These are phyloP conservation scores for Anisodus acutangulus DNA, from an alignment of 257 asterid species.

Conservation along the genomic window DNA sequence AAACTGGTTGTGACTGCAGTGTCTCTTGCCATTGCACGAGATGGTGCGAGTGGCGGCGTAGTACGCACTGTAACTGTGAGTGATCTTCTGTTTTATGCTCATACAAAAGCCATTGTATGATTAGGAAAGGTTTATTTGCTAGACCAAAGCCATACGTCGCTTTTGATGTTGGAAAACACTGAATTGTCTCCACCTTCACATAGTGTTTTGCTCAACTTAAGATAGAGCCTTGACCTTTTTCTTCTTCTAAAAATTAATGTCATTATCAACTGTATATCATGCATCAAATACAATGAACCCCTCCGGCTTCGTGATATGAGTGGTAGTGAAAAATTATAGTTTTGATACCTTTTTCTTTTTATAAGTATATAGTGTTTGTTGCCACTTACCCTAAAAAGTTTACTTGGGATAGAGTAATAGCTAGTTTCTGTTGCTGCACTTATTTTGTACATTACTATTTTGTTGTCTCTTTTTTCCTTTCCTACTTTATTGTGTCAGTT, in stretches of 20 bases:
- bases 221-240: neutral
- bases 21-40: too few species aligned
- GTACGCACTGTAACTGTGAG: conserved; percentile 95
- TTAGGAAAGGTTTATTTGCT: neutral
- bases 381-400: neutral
- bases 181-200: neutral
- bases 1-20: too few species aligned
- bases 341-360: neutral
- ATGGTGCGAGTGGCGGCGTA: conserved; percentile 99
- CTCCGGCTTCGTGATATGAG: neutral
- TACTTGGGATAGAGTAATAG: neutral
- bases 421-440: too few species aligned
- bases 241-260: neutral
- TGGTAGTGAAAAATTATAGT: neutral
- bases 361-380: neutral
- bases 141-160: neutral
- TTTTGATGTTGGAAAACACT: neutral
- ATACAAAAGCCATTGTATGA: neutral
- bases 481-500: too few species aligned
- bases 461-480: too few species aligned
- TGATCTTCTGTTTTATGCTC: conserved; percentile 31
- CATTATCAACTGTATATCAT: neutral
- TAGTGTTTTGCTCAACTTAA: neutral
- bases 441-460: too few species aligned
- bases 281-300: neutral